Base-by-base conservation (phyloP, 495 filamentous ascomycete genomes). In the Jackrogersella multiformis region DNA sequence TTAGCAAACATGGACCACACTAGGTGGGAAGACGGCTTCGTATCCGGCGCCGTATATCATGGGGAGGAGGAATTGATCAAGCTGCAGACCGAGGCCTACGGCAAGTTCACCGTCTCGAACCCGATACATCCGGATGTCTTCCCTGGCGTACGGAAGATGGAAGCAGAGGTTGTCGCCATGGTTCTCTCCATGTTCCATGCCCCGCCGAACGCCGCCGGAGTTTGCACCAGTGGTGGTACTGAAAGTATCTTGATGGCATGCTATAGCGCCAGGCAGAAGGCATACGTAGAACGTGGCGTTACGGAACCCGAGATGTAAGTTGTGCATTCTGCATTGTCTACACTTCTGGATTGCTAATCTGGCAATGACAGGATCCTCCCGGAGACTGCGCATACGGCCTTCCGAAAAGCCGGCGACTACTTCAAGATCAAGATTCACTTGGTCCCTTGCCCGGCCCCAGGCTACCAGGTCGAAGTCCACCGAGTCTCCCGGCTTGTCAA, bases 121-220 rank as follows among this genome's bases (percentile, higher is more conserved):
- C 95, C 95, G n/a, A 91, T 99, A 68, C 95, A 99, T 79, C 95
- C 95, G 30, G 95, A 99, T 80, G 93, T 98, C 35, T 99, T 99
- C 80, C 95, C 95, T 39, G 95, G 94, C 34, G 93, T 99, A 26
- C 83, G 95, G 69, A 99, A 99, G 82, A 99, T 99, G 95, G 95
- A 99, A 80, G 94, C 95, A 26, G 95, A 99, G 81, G 84, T 98
- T 73, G 95, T 99, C 38, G 89, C 93, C 57, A 99, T 99, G 95
- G 92, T 97, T 48, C 80, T 97, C 39, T 83, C 86, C 30, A 80
- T 99, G 77, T 99, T 97, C 82, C 92, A 97, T 76, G 92, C 90
- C n/a, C 94, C 96, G 28, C 74, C 84, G 1, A 89, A 86, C 53
- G 93, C 88, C 16, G 94, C 90, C 26, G 95, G 95, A 57, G 93